Base-by-base conservation (phyloP, 2,329 filamentous ascomycete genomes). In the Apiospora kogelbergensis region DNA sequence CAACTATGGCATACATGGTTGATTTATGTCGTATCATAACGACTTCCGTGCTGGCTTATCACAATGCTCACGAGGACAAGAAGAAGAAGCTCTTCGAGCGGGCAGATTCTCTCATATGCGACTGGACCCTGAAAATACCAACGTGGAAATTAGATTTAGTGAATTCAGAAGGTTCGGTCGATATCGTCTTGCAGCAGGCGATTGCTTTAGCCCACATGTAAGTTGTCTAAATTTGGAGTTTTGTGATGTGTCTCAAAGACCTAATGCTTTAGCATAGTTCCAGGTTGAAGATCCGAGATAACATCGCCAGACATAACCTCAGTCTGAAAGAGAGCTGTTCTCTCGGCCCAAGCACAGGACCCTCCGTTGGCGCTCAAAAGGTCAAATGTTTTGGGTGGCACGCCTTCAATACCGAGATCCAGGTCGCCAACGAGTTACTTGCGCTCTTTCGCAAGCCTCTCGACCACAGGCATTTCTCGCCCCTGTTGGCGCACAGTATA, bases 121-220 rank as follows among this genome's bases (percentile, higher is more conserved):
- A 79, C 67, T 82, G 80, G 78, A 72, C 79, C 24, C 74, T 81
- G 40, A 77, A 79, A 46, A 72, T 83, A 10, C 81, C 81, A 3
- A 75, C 75, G 41, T 80, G 79, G 76, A 83, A 83, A 69, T 78
- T 78, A 73, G 76, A 79, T 40, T 70, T 82, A 22, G 76, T 81
- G 24, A 78, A 81, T 69, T 74, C 78, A 3, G 75, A 79, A 40
- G 80, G 79, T 26, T 73, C 76, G 24, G 74, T 79, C 0, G 81
- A 82, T 60, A 77, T 82, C 70, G 73, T 82, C 24, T 74, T 83
- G 41, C 80, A 81, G 46, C 76, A 77, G 37, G 78, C 79, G 5
- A 74, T 81, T 22, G 76, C 73, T 13, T 74, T 79, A 44, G 76
- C 79, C 33, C 76, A 82, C 68, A 73, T 74, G 81, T 82, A 74